Base-by-base conservation (phyloP, 352 stramenopile species). In the Phytophthora constricta region DNA sequence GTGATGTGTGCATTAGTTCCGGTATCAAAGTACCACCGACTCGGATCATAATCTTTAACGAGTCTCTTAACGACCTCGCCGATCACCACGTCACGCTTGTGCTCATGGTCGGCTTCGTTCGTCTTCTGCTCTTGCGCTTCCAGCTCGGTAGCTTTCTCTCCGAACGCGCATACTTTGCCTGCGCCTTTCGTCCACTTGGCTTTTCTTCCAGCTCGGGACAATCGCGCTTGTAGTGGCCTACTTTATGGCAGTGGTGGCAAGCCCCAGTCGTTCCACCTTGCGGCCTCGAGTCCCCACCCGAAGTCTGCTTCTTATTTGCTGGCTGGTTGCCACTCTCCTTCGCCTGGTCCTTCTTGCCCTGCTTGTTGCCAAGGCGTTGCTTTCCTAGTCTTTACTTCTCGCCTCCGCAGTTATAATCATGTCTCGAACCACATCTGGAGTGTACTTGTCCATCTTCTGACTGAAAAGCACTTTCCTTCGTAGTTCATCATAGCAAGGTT, bases 11-110 rank as follows among this genome's bases (percentile, higher is more conserved):
- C 62, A 25, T 70, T 58, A 19, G 22, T 53, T 25, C 62, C 55
- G 4, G 23, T 70, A 20, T 65, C 48, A 23, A 71, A 71, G n/a
- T 58, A 71, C 63, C 55, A 62, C 25, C 17, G 13, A 27, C 42
- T 28, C 31, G 34, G 43, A 17, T 58, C 46, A 28, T 51, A 62
- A 1, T 53, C 8, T 19, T 58, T 54, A 17, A 20, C 14, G 2
- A 56, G 23, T 5, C n/a, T 13, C 22, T 60, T 63, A 4, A 26
- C 43, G 20, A 50, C 43, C n/a, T 50, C 43, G 5, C 43, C 20
- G 16, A 50, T n/a, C 20, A 26, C 7, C 8, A 50, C 23, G 5
- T 60, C 20, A 28, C 23, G 37, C 41, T 59, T 65, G 27, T 49
- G 19, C 17, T 5, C 11, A 10, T 33, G 4, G 31, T 33, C n/a